Conservation (phyloP, 225 moss, liverwort and hornwort species). For the Polytrichum commune region DNA sequence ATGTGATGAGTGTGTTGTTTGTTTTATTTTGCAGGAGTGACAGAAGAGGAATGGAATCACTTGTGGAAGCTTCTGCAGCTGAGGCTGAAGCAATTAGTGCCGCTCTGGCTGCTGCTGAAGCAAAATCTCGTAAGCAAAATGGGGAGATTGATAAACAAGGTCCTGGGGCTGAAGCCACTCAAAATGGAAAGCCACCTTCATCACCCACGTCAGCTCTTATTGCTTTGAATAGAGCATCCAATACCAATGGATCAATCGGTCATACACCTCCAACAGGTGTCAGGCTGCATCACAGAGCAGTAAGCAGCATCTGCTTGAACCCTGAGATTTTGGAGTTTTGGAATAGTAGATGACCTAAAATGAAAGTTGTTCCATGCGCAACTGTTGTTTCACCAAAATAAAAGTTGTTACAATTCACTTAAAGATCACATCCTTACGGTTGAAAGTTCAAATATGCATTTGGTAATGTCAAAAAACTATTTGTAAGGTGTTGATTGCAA, state of each 20-base stretch:
- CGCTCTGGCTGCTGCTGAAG: constrained; percentile 29
- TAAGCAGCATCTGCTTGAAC: constrained; percentile 11
- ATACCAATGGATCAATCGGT: constrained; percentile 18
- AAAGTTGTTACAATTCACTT: too few relatives aligned
- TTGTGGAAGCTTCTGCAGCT: constrained; percentile 49
- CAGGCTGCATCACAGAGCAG: constrained; percentile 44
- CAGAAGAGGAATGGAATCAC: constrained; percentile 37
- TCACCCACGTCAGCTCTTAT: constrained; percentile 31
- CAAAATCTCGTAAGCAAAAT: constrained; percentile 30
- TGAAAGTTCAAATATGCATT: background rate
- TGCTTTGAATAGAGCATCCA: constrained; percentile 29
- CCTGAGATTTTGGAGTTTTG: too few relatives aligned
- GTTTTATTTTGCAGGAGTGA: constrained; percentile 15
- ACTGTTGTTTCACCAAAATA: too few relatives aligned
- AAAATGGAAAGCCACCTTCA: constrained; percentile 36
- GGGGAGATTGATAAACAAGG: constrained; percentile 32
- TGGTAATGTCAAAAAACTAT: background rate
- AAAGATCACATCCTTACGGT: too few relatives aligned
- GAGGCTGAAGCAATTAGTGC: constrained; percentile 57
- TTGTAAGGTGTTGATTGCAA: background rate
- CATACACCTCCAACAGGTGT: constrained; percentile 43
- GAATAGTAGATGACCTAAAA: too few relatives aligned
- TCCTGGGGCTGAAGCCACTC: constrained; percentile 27
- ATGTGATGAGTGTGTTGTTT: background rate
- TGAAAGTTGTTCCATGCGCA: too few relatives aligned